A percentile compares a stretch with the other conserved stretches of the same genome.
Evolutionary conservation across 208 protist genomes (phyloP).

Genomic region (Acanthamoeba castellanii): DNA sequence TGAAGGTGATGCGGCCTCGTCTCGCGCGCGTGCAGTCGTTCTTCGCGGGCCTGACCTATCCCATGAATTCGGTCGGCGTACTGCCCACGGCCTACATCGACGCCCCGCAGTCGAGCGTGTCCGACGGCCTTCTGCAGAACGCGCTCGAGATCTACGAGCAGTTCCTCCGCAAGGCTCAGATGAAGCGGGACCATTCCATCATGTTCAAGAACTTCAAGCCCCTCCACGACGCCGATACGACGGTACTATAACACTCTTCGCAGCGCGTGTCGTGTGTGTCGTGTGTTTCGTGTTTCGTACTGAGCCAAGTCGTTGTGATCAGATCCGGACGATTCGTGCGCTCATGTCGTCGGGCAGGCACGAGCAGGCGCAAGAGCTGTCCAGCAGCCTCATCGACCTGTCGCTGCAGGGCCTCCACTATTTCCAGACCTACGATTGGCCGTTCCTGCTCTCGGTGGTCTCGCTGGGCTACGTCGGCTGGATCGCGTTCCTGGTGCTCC

Average conservation of each 20-base stretch:
- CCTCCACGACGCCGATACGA: constrained; percentile 3
- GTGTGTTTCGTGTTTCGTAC: neutral
- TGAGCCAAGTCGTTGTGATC: neutral
- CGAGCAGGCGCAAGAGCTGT: constrained; percentile 75
- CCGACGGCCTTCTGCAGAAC: constrained; percentile 74
- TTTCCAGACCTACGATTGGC: constrained; percentile 87
- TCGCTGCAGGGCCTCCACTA: constrained; percentile 83
- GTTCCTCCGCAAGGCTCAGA: constrained; percentile 70
- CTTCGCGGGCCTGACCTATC: constrained; percentile 81
- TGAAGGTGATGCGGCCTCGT: neutral
- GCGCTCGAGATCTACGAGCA: constrained; percentile 82
- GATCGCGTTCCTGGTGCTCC: constrained; percentile 81
- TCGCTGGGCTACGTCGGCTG: constrained; percentile 84
- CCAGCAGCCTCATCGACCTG: constrained; percentile 72
- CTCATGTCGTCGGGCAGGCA: constrained; percentile 23
- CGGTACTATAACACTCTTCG: neutral
- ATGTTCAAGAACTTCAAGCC: constrained; percentile 75
- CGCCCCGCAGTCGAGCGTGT: neutral
- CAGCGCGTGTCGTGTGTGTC: neutral
- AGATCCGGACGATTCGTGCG: constrained; percentile 40
- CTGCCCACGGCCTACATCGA: constrained; percentile 78
- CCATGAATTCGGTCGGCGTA: constrained; percentile 85
- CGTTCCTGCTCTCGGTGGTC: constrained; percentile 83
- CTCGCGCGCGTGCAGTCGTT: neutral
- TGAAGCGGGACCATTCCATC: constrained; percentile 66